Conservation (phyloP, 371 early-diverging fungal species). For the Mycotypha africana region DNA sequence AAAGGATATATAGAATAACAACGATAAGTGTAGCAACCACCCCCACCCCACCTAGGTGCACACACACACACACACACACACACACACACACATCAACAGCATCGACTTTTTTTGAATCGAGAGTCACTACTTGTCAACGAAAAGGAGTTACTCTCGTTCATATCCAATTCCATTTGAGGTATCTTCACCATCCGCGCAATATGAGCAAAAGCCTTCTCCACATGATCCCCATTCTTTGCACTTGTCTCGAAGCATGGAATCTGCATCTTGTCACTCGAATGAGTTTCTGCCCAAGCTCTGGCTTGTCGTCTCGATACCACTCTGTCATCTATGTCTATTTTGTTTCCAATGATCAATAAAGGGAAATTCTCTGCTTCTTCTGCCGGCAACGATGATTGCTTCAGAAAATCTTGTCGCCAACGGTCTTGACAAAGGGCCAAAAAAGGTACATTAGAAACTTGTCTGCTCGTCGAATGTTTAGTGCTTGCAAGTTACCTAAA, state of each 20-base stretch:
- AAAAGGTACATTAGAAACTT: no score
- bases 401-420: slow-evolving; percentile 91
- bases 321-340: slow-evolving; percentile 90
- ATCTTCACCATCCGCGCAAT: slow-evolving; percentile 69
- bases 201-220: slow-evolving; percentile 84
- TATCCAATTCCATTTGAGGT: slow-evolving; percentile 50
- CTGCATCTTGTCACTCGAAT: slow-evolving; percentile 35
- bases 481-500: slow-evolving; percentile 53
- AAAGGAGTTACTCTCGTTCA: slow-evolving; percentile 25
- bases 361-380: slow-evolving; percentile 83
- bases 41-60: no score
- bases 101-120: slow-evolving; percentile 1
- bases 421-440: slow-evolving; percentile 39
- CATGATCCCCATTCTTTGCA: slow-evolving; percentile 91
- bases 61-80: no score
- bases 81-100: slow-evolving; percentile 11
- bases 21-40: no score
- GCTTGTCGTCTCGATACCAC: slow-evolving; percentile 61
- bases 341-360: slow-evolving; percentile 89
- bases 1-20: no score
- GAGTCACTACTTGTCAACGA: slow-evolving; percentile 11
- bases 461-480: not conserved
- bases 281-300: slow-evolving; percentile 45
- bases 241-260: slow-evolving; percentile 90
- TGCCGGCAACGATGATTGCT: slow-evolving; percentile 57